Evolutionary conservation across 2,329 filamentous ascomycete genomes (phyloP), one percentile per base, ranked within the genome.

Genomic region (Coniochaeta hoffmannii): DNA sequence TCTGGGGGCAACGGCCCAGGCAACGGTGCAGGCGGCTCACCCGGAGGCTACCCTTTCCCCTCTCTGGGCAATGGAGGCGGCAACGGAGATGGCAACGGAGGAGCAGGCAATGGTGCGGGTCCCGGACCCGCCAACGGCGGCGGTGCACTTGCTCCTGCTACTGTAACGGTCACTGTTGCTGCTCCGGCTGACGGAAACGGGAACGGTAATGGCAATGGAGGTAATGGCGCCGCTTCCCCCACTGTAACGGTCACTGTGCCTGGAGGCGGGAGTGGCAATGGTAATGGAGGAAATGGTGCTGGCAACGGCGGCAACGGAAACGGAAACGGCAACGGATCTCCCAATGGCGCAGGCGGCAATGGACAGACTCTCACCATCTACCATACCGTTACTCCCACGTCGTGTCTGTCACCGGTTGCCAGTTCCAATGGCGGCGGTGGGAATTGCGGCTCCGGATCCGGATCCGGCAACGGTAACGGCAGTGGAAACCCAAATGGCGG

Each of bases 251-350:
- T 38, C 17, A 44, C 30, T 28, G 56, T 51, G 22, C 46, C 52
- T 4, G 28, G 36, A 6, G n/a, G 31, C 1, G 36, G 35, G n/a
- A 28, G n/a, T 46, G 41, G 41, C 10, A 19, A 49, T 11, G 41
- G 41, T 35, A 36, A 24, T 17, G 53, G 50, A 41, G 55, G 49
- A 26, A 17, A 36, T 32, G 50, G 57, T 31, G 36, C 44, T 44
- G 31, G 34, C n/a, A 53, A 52, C 26, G 50, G 46, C 15, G 46
- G 52, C 11, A 15, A 34, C 26, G 59, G 53, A 15, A 49, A 46
- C 34, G 53, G 56, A 15, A 35, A 50, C n/a, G 54, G 54, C 24
- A 52, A 17, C 15, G 28, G 28, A 51, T 31, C 28, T 19, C 49
- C 49, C 36, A 53, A 38, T 22, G 26, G 52, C 17, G 49, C 36